A percentile compares a stretch with the other conserved stretches of the same genome.
Conservation (phyloP, 2,329 filamentous ascomycete genomes). For the Aureobasidium pullulans region DNA sequence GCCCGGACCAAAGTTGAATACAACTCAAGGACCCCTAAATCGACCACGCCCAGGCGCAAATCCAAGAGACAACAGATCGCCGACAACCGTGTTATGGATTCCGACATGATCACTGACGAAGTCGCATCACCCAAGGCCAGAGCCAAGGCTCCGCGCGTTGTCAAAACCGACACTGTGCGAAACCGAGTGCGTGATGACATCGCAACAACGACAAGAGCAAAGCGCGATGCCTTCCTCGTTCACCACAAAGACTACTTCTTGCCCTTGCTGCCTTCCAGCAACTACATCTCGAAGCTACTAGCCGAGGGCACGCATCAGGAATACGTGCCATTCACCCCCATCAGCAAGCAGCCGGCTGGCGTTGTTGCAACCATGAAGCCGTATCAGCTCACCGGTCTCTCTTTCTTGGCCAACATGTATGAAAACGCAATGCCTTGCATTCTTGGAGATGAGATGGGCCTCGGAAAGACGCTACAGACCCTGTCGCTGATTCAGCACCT, state of each 20-base stretch:
- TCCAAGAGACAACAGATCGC: slow-evolving; percentile 14
- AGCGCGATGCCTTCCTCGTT: slow-evolving; percentile 39
- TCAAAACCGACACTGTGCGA: slow-evolving; percentile 33
- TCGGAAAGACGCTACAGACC: slow-evolving; percentile 45
- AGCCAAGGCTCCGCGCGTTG: not conserved
- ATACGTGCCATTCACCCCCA: slow-evolving; percentile 31
- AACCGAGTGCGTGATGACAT: slow-evolving; percentile 35
- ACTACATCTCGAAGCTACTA: slow-evolving; percentile 36
- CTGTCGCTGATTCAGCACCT: slow-evolving; percentile 44
- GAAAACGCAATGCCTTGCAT: slow-evolving; percentile 39
- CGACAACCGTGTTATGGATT: slow-evolving; percentile 9
- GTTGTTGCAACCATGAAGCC: slow-evolving; percentile 46
- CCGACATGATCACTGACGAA: not conserved
- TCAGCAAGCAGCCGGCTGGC: slow-evolving; percentile 35
- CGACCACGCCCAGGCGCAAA: slow-evolving; percentile 6
- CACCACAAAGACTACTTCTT: slow-evolving; percentile 39
- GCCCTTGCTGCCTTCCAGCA: slow-evolving; percentile 39
- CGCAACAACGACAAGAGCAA: slow-evolving; percentile 34
- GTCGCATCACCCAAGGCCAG: not conserved
- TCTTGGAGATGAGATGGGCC: slow-evolving; percentile 45
- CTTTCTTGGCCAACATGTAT: slow-evolving; percentile 42
- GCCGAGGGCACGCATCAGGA: slow-evolving; percentile 12
- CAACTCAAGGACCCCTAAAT: slow-evolving; percentile 5
- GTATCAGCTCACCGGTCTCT: slow-evolving; percentile 45
- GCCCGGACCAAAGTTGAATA: slow-evolving; percentile 22